A percentile compares a stretch with the other conserved stretches of the same genome.
Evolutionary conservation across 305 asterid species (phyloP).

Genomic region (Salvia sclarea): DNA sequence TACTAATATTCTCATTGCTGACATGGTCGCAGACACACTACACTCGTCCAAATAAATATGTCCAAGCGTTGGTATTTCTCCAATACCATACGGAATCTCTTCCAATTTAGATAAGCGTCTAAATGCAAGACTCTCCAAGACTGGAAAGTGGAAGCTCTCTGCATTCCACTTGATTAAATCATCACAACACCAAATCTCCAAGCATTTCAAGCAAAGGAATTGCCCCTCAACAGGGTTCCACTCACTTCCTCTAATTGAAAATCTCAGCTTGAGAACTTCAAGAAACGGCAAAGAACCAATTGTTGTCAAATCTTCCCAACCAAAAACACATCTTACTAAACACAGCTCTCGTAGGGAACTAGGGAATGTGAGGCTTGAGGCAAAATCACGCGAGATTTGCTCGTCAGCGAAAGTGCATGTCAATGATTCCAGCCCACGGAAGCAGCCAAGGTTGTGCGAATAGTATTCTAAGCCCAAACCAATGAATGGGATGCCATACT

Average conservation of each 20-base stretch:
- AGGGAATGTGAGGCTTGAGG: not conserved
- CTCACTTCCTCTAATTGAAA: not conserved
- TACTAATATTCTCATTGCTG: conserved; percentile 17
- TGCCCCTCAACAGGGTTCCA: not conserved
- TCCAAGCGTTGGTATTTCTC: conserved; percentile 28
- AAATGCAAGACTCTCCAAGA: conserved; percentile 21
- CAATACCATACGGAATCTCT: conserved; percentile 25
- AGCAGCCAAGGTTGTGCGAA: conserved; percentile 13
- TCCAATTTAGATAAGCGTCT: not conserved
- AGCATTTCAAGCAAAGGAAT: not conserved
- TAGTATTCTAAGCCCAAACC: too few relatives aligned
- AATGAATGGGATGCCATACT: too few relatives aligned
- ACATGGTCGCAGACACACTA: not conserved
- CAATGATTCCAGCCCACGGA: not conserved
- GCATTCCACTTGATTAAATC: conserved; percentile 27
- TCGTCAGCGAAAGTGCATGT: not conserved
- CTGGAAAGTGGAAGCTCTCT: conserved; percentile 30
- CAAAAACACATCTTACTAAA: not conserved
- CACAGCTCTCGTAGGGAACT: not conserved
- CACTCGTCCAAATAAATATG: not conserved
- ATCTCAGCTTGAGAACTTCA: conserved; percentile 5
- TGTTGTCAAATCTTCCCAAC: not conserved
- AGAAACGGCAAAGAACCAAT: conserved; percentile 20
- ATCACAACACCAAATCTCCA: not conserved
- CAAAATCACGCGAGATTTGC: not conserved